Base-by-base conservation (phyloP, 495 filamentous ascomycete species). In the Geopyxis carbonaria region DNA sequence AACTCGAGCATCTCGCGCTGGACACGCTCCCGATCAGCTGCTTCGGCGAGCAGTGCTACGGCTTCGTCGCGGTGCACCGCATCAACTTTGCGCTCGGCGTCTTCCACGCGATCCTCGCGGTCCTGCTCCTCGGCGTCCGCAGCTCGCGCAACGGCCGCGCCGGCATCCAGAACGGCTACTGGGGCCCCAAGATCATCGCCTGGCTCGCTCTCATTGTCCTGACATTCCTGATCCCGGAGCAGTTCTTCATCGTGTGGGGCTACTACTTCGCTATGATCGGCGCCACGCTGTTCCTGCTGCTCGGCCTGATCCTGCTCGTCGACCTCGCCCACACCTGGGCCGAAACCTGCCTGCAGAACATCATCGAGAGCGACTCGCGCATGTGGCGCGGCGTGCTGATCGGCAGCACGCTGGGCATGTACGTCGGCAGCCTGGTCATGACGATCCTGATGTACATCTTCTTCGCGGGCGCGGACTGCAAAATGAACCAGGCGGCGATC, bases 241-340 rank as follows among this genome's bases (percentile, higher is more conserved):
- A 62, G 38, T 95, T 97, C 72, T 97, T 95, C 67, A 74, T 91
- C 57, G 71, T 84, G 40, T 97, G 86, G 72, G 89, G 91, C 38
- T 84, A 91, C 60, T 95, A 93, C 58, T 73, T 95, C 49, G 78
- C 89, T 29, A 71, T 93, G 38, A 60, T 81, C 35, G 77, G 80
- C 47, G 89, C 89, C 31, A 89, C 93, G 66, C 67, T 94, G 25
- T 97, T 97, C 69, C 69, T 97, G 7, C 69, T 97, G 2, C 69
- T 97, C 29, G 89, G 89, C 20, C 66, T 97, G 39, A 80, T 95
- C 38, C 72, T 97, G 16, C 64, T 97, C 28, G 87, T 97, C 24
- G 89, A 97, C 44, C 71, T 97, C 40, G 89, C 89, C 4, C 91
- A 97, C 57, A 80, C 80, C n/a, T 95, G 87, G 84, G 89, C 89